phyloP scores from a whole-genome alignment of 2,329 filamentous ascomycete species.

The Davidsoniella virescens region DNA sequence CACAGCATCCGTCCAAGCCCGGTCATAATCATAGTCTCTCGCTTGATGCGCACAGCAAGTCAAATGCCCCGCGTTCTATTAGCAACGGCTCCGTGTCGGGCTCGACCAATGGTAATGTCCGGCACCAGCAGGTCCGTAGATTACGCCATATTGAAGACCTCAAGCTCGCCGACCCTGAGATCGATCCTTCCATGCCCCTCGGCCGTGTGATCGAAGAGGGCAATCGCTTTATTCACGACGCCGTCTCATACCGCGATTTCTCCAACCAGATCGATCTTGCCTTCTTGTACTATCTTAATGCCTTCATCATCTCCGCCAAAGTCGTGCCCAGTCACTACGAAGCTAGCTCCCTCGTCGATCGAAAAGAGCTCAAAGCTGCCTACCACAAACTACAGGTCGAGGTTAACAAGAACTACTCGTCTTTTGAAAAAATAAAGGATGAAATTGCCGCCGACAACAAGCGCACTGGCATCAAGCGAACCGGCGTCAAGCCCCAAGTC shows the following conservation, averaged over 20 bases:
- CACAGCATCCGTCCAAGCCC: slow-evolving; percentile 2
- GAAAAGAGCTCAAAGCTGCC: slow-evolving; percentile 29
- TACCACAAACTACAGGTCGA: slow-evolving; percentile 35
- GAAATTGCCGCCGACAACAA: slow-evolving; percentile 48
- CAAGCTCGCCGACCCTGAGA: slow-evolving; percentile 27
- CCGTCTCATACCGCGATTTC: slow-evolving; percentile 46
- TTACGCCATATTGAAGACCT: slow-evolving; percentile 40
- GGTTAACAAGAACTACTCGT: slow-evolving; percentile 29
- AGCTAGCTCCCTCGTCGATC: slow-evolving; percentile 48
- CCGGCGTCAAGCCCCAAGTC: slow-evolving; percentile 2
- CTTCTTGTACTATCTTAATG: slow-evolving; percentile 69
- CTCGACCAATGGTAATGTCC: neutral
- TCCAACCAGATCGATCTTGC: slow-evolving; percentile 50
- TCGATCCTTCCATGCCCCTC: slow-evolving; percentile 33
- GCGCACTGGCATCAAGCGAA: slow-evolving; percentile 40
- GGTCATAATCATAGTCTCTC: slow-evolving; percentile 18
- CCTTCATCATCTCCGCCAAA: slow-evolving; percentile 63
- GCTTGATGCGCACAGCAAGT: slow-evolving; percentile 18
- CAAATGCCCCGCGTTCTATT: slow-evolving; percentile 15
- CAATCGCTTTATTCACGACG: slow-evolving; percentile 38
- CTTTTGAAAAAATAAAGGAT: slow-evolving; percentile 41
- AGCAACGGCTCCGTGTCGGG: neutral
- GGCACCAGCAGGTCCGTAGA: slow-evolving; percentile 18
- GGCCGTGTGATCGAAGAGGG: slow-evolving; percentile 36
- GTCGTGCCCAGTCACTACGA: slow-evolving; percentile 62